Evolutionary conservation across 2,329 filamentous ascomycete genomes (phyloP), one percentile per base, ranked within the genome.

Genomic region (Talaromyces sp.): DNA sequence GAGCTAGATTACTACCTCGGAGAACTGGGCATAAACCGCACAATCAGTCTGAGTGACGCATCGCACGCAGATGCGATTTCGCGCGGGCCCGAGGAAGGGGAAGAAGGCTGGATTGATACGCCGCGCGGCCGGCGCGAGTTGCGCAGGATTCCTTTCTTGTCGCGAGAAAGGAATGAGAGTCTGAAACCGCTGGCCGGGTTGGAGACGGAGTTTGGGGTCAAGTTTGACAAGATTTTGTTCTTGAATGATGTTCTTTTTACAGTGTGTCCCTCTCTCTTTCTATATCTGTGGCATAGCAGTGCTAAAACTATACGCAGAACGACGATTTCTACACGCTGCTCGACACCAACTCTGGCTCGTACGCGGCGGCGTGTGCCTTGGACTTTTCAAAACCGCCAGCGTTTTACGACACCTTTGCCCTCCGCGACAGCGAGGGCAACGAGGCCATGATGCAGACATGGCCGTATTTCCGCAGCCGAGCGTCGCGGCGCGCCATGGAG

Each of bases 381-480:
- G 89, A 92, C 74, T 91, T 87, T 68, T 84, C 86, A 64, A 82
- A 84, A 59, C 84, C 87, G 0, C 85, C 88, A 64, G 80, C 84
- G 47, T 90, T 86, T 70, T 92, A 92, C 72, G 90, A 92, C 71
- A 85, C 88, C 0, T 92, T 90, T 71, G 89, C 88, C 1, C 84
- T 87, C 22, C 81, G 89, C 15, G 89, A 92, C 67, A 76, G 79
- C 2, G 82, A 89, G 62, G 88, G 88, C 1, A 83, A 84, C 66
- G 82, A 82, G 30, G 81, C 85, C 36, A 83, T 88, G 4, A 79
- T 89, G 47, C 84, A 86, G 1, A 84, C 88, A 62, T 92, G 84
- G 72, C 89, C 89, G 0, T 89, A 86, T 75, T 89, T 89, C 71
- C 78, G 11, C 80, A 74, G 2, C 68, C 67, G 15, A 78, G 73